These are phyloP conservation scores for Scheffersomyces segobiensis DNA, from an alignment of 1,139 yeast species.

Conservation along the genomic window DNA sequence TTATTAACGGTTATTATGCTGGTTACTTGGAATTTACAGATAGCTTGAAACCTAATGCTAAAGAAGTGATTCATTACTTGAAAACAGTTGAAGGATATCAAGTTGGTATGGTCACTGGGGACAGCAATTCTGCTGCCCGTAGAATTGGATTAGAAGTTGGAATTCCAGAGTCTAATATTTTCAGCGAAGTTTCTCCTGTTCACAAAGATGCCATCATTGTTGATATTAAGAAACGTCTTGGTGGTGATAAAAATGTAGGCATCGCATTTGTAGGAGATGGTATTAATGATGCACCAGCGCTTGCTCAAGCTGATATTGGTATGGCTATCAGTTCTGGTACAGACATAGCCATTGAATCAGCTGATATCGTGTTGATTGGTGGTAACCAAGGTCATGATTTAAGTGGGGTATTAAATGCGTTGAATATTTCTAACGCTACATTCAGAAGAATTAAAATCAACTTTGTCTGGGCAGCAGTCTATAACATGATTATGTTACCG, in stretches of 20 bases:
- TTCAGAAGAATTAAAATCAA: conserved; percentile 77
- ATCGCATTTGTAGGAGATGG: conserved; percentile 97
- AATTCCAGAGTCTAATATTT: conserved; percentile 62
- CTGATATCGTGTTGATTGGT: conserved; percentile 76
- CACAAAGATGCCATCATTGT: conserved; percentile 72
- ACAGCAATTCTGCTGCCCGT: conserved; percentile 61
- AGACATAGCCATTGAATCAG: conserved; percentile 94
- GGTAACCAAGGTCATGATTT: conserved; percentile 40
- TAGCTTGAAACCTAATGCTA: conserved; percentile 66
- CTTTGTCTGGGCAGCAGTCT: conserved; percentile 81
- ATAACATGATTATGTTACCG: conserved; percentile 87
- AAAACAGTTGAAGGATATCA: conserved; percentile 50
- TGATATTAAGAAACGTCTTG: conserved; percentile 51
- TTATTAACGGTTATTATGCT: conserved; percentile 54
- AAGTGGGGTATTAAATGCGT: conserved; percentile 67
- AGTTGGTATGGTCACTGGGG: conserved; percentile 95
- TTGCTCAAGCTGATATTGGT: conserved; percentile 86
- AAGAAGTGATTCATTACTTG: conserved; percentile 58
- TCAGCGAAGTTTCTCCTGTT: conserved; percentile 75
- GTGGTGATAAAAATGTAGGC: conserved; percentile 28
- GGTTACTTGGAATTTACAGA: conserved; percentile 75
- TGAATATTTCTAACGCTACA: conserved; percentile 71
- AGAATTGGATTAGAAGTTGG: conserved; percentile 69
- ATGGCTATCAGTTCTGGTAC: conserved; percentile 92
- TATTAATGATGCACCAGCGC: conserved; percentile 93